Conservation (phyloP, 2,329 filamentous ascomycete genomes). For the Emericellopsis atlantica region DNA sequence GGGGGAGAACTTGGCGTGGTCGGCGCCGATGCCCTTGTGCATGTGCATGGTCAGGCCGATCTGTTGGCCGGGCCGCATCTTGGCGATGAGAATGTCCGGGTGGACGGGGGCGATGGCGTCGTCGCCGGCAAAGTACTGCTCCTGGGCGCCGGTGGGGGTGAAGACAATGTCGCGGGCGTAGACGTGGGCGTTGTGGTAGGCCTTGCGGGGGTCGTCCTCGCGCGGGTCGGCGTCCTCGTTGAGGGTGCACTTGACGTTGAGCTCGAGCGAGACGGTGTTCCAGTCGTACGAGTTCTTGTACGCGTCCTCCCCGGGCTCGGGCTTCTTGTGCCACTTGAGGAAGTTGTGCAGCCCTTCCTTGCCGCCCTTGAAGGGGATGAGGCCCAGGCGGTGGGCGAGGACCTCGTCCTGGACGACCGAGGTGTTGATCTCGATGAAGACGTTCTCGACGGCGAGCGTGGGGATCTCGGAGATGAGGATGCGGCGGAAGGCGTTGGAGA, state of each 20-base stretch:
- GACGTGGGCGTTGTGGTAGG: constrained; percentile 76
- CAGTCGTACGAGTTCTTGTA: constrained; percentile 56
- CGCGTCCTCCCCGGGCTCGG: constrained; percentile 46
- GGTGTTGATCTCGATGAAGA: constrained; percentile 92
- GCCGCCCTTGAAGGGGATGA: constrained; percentile 78
- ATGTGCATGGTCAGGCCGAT: constrained; percentile 85
- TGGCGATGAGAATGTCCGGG: constrained; percentile 87
- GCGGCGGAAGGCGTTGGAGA: constrained; percentile 94
- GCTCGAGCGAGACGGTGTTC: constrained; percentile 73
- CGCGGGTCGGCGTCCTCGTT: constrained; percentile 58
- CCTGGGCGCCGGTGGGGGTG: constrained; percentile 62
- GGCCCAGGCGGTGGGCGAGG: constrained; percentile 75
- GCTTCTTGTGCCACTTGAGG: constrained; percentile 72
- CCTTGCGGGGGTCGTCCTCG: constrained; percentile 70
- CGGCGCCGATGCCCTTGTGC: constrained; percentile 84
- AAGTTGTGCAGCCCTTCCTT: constrained; percentile 63
- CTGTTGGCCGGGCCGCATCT: constrained; percentile 80
- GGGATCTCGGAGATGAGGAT: constrained; percentile 93
- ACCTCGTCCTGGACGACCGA: constrained; percentile 98
- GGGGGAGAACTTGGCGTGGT: constrained; percentile 95
- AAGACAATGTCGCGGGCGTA: constrained; percentile 72
- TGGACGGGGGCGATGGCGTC: constrained; percentile 65
- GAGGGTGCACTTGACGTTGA: constrained; percentile 70
- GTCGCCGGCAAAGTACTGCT: constrained; percentile 53
- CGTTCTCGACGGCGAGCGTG: constrained; percentile 84